Base-by-base conservation (phyloP, 768 basidiomycete genomes). In the Mycena filopes region DNA sequence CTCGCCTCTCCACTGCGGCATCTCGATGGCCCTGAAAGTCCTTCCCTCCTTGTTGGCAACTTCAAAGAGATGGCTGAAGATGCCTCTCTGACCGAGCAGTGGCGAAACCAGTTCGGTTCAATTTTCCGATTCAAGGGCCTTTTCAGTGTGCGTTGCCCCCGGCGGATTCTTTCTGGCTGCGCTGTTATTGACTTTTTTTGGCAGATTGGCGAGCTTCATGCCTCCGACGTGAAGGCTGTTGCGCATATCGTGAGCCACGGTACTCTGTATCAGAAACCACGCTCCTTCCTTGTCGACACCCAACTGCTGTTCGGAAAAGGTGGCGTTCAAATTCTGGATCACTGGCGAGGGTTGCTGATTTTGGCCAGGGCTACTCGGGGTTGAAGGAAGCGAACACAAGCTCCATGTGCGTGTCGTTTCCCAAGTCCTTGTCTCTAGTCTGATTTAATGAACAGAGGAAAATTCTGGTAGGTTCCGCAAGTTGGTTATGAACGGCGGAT, bases 171-270 rank as follows among this genome's bases (percentile, higher is more conserved):
- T 11, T 28, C 2, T 2, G 36, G 26, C 25, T 48, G 13, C 15
- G 18, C 23, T 49, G 41, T 40, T 28, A 26, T 21, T n/a, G 42
- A 56, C 63, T n/a, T 48, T n/a, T 10, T 10, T 68, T 26, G 12
- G 2, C 59, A 83, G 80, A 46, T 60, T 12, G 62, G 73, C 29
- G 73, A 80, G n/a, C 74, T 86, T 21, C 74, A 80, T 70, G 84
- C 84, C 0, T 58, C 77, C 43, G 87, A 89, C 64, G 74, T 81
- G 0, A 76, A 79, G 7, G 86, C 85, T 2, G 36, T 88, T 26
- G 76, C 78, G 18, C 81, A 87, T 58, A 79, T 89, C 55, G 73
- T 88, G 18, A 72, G 72, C 3, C 81, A 86, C 59, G 66, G 75
- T 12, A 72, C 76, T 18, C 73, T 75, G 51, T 86, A 81, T 46